These are phyloP conservation scores for Populus ilicifolia DNA, from an alignment of 345 rosid genomes.

Conservation along the genomic window DNA sequence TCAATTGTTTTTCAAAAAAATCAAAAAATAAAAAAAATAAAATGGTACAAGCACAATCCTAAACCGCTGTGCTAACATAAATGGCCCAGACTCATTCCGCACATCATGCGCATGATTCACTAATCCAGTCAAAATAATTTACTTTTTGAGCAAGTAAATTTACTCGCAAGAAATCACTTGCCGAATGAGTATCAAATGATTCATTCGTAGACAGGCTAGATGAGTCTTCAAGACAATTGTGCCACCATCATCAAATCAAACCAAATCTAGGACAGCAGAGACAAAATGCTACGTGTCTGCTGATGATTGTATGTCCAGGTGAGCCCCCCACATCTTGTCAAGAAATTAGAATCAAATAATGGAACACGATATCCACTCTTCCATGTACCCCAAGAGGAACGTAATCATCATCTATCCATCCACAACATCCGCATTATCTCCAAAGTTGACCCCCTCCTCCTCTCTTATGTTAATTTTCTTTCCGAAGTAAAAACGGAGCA, in stretches of 20 bases:
- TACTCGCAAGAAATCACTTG: background rate
- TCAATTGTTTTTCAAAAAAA: too few relatives aligned
- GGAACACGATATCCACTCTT: background rate
- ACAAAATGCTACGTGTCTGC: slow-evolving; percentile 15
- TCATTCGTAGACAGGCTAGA: too few relatives aligned
- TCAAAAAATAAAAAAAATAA: too few relatives aligned
- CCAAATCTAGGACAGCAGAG: slow-evolving; percentile 29
- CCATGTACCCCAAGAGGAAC: background rate
- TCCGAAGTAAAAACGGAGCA: too few relatives aligned
- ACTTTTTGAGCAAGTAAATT: background rate
- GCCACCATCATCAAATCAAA: slow-evolving; percentile 34
- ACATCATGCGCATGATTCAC: background rate
- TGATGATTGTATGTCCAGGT: background rate
- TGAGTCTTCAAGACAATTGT: background rate
- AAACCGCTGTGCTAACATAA: background rate
- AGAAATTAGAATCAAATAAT: slow-evolving; percentile 20
- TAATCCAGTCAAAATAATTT: background rate
- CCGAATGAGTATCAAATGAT: too few relatives aligned
- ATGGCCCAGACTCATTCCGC: background rate
- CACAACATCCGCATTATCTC: background rate
- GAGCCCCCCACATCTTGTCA: slow-evolving; percentile 8
- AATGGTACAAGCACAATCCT: too few relatives aligned
- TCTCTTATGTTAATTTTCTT: background rate
- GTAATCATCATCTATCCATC: background rate
- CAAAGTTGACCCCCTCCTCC: background rate